Base-by-base conservation (phyloP, 805 yeast species). In the Saccharomycopsis amapae region DNA sequence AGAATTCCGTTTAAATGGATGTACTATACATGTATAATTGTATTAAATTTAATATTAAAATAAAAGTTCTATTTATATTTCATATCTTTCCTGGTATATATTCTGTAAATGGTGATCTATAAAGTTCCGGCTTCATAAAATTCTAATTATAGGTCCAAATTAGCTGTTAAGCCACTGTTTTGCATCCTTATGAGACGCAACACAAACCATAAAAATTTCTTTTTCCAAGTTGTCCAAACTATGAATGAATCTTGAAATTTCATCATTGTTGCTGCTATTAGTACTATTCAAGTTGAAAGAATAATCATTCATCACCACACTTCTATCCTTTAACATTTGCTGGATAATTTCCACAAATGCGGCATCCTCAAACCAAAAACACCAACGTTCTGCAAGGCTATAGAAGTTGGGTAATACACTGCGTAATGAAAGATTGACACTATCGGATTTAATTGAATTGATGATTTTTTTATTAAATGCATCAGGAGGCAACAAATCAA, bases 151-250 rank as follows among this genome's bases (percentile, higher is more conserved):
- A 28, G 13, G 13, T 28, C 13, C n/a, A 13, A 15, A 10, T 39
- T 55, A 58, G 30, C 55, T 55, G 22, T 53, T 57, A 46, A 67
- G 47, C 79, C 79, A 75, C 35, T 54, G 61, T 49, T 63, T 68
- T 48, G 66, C 56, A 28, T 71, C 70, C 45, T 66, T 68, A 46
- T 66, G 66, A 42, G 77, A 70, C 44, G 70, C 77, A 47, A 77
- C 72, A 2, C 86, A 70, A 12, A 59, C 55, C 47, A 68, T 74
- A 61, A 73, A 82, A 19, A 84, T 38, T 28, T 61, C 62, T 59
- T 76, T 81, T 56, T 88, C 97, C 59, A 76, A 81, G 56, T 81
- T 86, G 58, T 88, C 97, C 51, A 88, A 64, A 3, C 80, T 77
- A 48, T 73, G 67, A 38, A 85, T 55, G 54, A 88, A 84, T 45